Conservation (phyloP, 2,329 filamentous ascomycete species). For the Calonectria leucothoes region DNA sequence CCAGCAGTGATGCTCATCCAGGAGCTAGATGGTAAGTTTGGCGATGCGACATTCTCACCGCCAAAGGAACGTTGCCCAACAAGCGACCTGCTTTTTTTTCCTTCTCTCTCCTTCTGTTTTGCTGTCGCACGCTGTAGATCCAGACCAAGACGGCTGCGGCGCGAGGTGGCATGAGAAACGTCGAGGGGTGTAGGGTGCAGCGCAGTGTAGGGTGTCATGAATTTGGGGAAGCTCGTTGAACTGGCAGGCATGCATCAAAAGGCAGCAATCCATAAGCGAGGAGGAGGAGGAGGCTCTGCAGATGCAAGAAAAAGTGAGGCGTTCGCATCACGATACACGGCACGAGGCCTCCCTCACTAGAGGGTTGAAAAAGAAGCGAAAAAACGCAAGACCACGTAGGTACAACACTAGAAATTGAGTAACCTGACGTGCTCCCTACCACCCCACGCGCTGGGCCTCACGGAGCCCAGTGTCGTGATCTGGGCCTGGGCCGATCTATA, state of each 20-base stretch:
- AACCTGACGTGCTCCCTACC: background rate
- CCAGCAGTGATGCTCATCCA: background rate
- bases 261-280: background rate
- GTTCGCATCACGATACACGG: background rate
- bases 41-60: constrained; percentile 10
- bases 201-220: background rate
- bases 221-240: background rate
- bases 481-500: background rate
- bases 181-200: no score
- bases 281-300: no score
- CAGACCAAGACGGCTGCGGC: background rate
- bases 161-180: no score
- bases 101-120: background rate
- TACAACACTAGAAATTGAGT: background rate
- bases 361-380: background rate
- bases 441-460: constrained; percentile 11
- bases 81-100: background rate
- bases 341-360: constrained; percentile 2
- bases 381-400: background rate
- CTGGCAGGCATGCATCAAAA: background rate
- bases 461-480: background rate
- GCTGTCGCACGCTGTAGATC: background rate
- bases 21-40: background rate
- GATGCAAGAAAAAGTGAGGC: background rate
- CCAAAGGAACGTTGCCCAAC: background rate